These are phyloP conservation scores for Aspergillus diversus DNA, from an alignment of 495 filamentous ascomycete species.

Conservation along the genomic window DNA sequence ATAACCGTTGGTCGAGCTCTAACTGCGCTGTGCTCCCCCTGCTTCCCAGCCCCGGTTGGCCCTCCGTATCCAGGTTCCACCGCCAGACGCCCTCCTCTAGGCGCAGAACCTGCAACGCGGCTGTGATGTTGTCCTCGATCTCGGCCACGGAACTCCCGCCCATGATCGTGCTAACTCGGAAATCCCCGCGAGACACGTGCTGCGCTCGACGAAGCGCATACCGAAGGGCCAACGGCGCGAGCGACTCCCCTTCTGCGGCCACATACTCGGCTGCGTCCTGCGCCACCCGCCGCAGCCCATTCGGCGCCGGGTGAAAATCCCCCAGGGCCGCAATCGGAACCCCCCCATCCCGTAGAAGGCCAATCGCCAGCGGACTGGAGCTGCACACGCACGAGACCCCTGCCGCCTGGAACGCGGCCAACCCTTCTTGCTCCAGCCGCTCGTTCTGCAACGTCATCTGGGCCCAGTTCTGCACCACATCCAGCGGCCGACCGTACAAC, in stretches of 20 bases:
- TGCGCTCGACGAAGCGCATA: conserved; percentile 17
- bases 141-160: conserved; percentile 11
- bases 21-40: conserved; percentile 1
- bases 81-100: not conserved
- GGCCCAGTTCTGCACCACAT: conserved; percentile 19
- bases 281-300: conserved; percentile 7
- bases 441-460: conserved; percentile 22
- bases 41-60: not conserved
- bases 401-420: conserved; percentile 9
- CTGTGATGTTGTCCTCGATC: conserved; percentile 11
- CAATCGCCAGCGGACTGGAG: conserved; percentile 14
- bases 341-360: conserved; percentile 14
- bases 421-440: conserved; percentile 12
- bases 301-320: conserved; percentile 17
- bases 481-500: conserved; percentile 10
- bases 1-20: conserved; percentile 1
- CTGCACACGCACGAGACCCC: conserved; percentile 16
- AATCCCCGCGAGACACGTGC: not conserved
- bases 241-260: not conserved
- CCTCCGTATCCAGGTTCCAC: conserved; percentile 5
- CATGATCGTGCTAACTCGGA: conserved; percentile 11
- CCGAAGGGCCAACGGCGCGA: conserved; percentile 8
- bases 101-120: conserved; percentile 14
- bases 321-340: conserved; percentile 12
- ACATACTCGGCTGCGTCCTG: conserved; percentile 9